Conservation (phyloP, 169 alveolate genomes). For the Cryptosporidium muris region DNA sequence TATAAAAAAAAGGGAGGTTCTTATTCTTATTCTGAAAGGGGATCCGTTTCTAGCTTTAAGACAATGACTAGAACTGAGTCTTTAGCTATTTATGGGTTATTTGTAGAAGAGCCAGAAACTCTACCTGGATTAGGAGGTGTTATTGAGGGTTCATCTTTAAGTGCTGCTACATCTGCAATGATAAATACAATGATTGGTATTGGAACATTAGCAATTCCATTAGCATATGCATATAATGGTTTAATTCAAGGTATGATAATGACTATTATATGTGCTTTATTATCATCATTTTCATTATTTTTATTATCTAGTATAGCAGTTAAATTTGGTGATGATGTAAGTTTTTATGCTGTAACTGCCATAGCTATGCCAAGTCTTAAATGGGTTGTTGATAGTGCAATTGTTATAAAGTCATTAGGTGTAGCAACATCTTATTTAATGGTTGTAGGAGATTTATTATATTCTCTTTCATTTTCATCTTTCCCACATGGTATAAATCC, state of each 20-base stretch:
- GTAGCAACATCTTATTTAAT: constrained; percentile 63
- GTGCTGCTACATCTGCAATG: constrained; percentile 67
- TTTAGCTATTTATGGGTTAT: constrained; percentile 55
- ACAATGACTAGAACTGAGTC: constrained; percentile 67
- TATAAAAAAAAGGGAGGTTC: constrained; percentile 1
- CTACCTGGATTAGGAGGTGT: constrained; percentile 71
- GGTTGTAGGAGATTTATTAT: constrained; percentile 68
- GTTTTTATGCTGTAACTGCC: constrained; percentile 66
- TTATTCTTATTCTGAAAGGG: not conserved
- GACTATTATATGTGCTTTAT: constrained; percentile 32
- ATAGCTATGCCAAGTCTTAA: constrained; percentile 46
- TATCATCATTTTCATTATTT: constrained; percentile 64
- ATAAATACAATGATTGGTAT: constrained; percentile 70
- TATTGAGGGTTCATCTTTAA: constrained; percentile 62
- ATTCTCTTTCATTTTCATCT: constrained; percentile 27
- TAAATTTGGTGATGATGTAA: constrained; percentile 69
- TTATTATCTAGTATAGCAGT: constrained; percentile 47
- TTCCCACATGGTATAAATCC: constrained; percentile 54
- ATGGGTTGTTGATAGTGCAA: constrained; percentile 59
- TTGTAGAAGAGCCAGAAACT: constrained; percentile 69
- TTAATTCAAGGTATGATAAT: constrained; percentile 56
- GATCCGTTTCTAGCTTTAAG: constrained; percentile 55
- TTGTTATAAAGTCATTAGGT: constrained; percentile 70
- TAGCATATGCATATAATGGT: constrained; percentile 68
- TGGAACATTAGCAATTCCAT: constrained; percentile 67